phyloP scores from a whole-genome alignment of 441 rosid genomes.

The Jatropha podagrica region DNA sequence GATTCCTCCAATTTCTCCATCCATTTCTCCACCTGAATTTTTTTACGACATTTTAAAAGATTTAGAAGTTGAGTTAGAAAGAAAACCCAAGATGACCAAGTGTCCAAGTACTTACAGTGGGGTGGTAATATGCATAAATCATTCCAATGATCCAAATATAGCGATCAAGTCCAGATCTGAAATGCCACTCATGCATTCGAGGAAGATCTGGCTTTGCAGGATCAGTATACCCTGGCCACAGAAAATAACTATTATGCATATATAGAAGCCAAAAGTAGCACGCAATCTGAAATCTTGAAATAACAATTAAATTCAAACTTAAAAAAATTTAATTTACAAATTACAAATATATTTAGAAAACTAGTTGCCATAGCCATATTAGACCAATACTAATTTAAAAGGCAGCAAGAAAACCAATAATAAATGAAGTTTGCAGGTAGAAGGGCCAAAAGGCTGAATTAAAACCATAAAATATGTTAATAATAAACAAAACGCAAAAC shows the following conservation, averaged over 20 bases:
- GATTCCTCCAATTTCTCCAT: conserved; percentile 98
- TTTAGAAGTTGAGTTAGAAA: conserved; percentile 9
- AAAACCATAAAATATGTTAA: neutral
- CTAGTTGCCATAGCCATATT: too few species aligned
- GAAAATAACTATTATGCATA: conserved; percentile 12
- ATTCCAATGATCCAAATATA: conserved; percentile 97
- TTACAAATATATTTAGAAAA: neutral
- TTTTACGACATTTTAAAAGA: conserved; percentile 19
- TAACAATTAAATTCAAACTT: conserved; percentile 1
- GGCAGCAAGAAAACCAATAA: neutral
- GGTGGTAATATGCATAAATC: conserved; percentile 97
- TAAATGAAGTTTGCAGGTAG: neutral
- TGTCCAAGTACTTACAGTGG: conserved; percentile 54
- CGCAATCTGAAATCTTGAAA: neutral
- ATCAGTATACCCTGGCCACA: conserved; percentile 83
- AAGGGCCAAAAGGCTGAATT: neutral
- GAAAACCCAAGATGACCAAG: conserved; percentile 6
- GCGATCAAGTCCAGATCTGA: conserved; percentile 99
- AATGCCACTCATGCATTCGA: conserved; percentile 91
- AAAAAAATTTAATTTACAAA: neutral
- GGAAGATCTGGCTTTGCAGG: conserved; percentile 90
- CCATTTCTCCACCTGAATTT: conserved; percentile 89
- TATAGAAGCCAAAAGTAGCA: conserved; percentile 13
- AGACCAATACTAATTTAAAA: neutral
- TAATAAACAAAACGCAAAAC: neutral